phyloP scores from a whole-genome alignment of 1,139 yeast species.

The Magnusiomyces fungicola region DNA sequence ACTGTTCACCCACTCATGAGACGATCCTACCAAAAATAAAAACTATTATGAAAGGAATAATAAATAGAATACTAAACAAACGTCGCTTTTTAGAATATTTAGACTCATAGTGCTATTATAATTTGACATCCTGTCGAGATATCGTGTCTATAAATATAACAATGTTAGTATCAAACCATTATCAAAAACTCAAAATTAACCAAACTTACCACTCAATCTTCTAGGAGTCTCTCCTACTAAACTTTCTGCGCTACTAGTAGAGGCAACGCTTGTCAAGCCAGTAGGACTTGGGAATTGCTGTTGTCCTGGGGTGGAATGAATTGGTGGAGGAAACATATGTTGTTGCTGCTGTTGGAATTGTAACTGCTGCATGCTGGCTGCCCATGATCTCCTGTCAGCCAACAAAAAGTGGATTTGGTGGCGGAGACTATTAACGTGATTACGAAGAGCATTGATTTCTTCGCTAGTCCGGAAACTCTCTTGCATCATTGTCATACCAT shows the following conservation, averaged over 20 bases:
- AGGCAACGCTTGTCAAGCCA: too few relatives aligned
- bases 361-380: constrained; percentile 8
- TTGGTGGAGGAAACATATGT: neutral
- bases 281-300: too few relatives aligned
- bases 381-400: constrained; percentile 26
- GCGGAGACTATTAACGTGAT: constrained; percentile 31
- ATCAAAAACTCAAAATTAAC: neutral
- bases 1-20: too few relatives aligned
- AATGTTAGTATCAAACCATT: neutral
- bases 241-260: too few relatives aligned
- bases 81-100: neutral
- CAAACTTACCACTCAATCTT: neutral
- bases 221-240: too few relatives aligned
- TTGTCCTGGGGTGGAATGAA: neutral
- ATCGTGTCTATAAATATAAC: constrained; percentile 2
- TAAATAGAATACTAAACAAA: neutral
- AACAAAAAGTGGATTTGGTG: constrained; percentile 33
- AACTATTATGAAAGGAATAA: too few relatives aligned
- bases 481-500: constrained; percentile 31
- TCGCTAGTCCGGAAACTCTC: constrained; percentile 32
- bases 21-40: too few relatives aligned
- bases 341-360: constrained; percentile 4
- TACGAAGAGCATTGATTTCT: constrained; percentile 30
- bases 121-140: constrained; percentile 1
- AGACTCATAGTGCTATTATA: neutral